Evolutionary conservation across 2,329 filamentous ascomycete species (phyloP), one percentile per base, ranked within the genome.

Genomic region (Fusarium subtropicale): DNA sequence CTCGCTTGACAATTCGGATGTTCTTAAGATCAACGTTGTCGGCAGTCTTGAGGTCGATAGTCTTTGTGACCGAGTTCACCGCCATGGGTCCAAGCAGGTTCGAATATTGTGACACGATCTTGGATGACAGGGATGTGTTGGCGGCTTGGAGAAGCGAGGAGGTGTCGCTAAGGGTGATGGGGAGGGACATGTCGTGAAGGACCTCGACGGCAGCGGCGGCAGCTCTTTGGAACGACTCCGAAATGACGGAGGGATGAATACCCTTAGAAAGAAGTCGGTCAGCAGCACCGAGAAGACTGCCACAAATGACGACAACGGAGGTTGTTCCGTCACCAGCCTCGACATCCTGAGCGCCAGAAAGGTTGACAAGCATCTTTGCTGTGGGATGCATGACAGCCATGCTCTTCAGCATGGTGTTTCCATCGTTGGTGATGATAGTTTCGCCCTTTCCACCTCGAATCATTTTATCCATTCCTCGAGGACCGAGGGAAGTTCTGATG

Each of bases 361-460:
- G 88, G 81, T 99, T 94, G 77, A 99, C 96, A 73, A 99, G 87
- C 96, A 99, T 99, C 85, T 97, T 97, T 53, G 96, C 96, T 50
- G 97, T 97, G n/a, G 96, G 96, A 79, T 99, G 96, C 91, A 99
- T 94, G 73, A 99, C 96, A 71, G 93, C 92, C 96, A 99, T 98
- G 85, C 95, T 95, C 84, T 92, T 97, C 78, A 99, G 85, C 95
- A 99, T 99, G 60, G 96, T 99, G 85, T 97, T 97, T 80, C 96
- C 96, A 83, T 99, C 96, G 86, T 99, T 99, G 78, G 96, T 99
- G 84, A 99, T 99, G 81, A 98, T 96, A 61, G 94, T 97, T 82
- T 97, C 93, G 83, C 95, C 96, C 84, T 93, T 97, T 79, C 94
- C 92, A 64, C 92, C 97, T 86, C 97, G 92, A 76, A 99, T 98